Evolutionary conservation across 176 grass and related monocot species (phyloP).

Genomic region (Secale cereale): DNA sequence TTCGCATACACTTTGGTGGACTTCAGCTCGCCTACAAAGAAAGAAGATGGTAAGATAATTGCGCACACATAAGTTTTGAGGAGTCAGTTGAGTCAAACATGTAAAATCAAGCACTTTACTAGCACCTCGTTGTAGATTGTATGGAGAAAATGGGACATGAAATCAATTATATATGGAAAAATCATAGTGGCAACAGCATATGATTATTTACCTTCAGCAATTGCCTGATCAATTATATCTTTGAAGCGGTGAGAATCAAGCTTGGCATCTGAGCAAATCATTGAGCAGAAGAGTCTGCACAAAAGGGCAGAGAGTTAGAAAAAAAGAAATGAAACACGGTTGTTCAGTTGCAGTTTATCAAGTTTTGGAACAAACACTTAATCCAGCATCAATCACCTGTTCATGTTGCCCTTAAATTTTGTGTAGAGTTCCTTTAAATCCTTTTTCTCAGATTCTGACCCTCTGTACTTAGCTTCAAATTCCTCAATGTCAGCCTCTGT

Average conservation of each 20-base stretch:
- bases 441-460: conserved; percentile 91
- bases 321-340: not conserved
- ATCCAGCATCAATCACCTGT: conserved; percentile 50
- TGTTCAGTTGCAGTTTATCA: not conserved
- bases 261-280: conserved; percentile 93
- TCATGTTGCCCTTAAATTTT: conserved; percentile 85
- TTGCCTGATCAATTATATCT: conserved; percentile 93
- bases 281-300: conserved; percentile 83
- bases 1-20: conserved; percentile 70
- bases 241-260: conserved; percentile 93
- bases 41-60: not conserved
- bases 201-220: conserved; percentile 65
- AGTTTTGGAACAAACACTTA: not conserved
- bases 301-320: conserved; percentile 12
- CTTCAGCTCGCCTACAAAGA: conserved; percentile 61
- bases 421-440: conserved; percentile 86
- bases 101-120: not conserved
- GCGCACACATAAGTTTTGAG: not conserved
- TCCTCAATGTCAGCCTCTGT: conserved; percentile 96
- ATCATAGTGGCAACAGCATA: not conserved
- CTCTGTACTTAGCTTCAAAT: conserved; percentile 93
- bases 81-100: not conserved
- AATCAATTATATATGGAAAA: not conserved
- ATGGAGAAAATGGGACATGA: not conserved
- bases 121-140: not conserved